A percentile compares a stretch with the other conserved stretches of the same genome.
phyloP scores from a whole-genome alignment of 805 yeast species.

The Tetrapisispora iriomotensis region DNA sequence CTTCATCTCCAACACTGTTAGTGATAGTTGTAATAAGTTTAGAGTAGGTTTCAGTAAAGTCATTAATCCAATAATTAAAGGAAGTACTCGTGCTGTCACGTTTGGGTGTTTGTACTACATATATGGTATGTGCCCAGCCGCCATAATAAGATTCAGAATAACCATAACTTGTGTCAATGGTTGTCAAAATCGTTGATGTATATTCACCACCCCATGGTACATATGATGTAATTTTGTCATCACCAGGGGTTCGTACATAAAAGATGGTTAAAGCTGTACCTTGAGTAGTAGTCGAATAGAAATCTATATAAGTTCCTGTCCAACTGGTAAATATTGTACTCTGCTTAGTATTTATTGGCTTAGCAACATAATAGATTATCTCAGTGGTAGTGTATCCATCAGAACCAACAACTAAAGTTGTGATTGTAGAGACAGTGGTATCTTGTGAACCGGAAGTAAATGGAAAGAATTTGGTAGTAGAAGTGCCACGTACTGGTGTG shows the following conservation, averaged over 20 bases:
- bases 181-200: neutral
- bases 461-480: neutral
- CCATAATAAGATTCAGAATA: neutral
- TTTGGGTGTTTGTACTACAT: neutral
- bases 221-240: neutral
- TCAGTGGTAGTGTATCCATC: neutral
- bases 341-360: neutral
- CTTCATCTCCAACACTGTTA: neutral
- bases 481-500: neutral
- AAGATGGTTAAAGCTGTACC: neutral
- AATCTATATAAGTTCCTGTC: neutral
- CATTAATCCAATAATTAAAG: neutral
- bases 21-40: neutral
- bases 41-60: neutral
- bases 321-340: neutral
- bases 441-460: neutral
- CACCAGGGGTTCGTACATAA: neutral
- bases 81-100: neutral
- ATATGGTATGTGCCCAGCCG: neutral
- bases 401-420: neutral
- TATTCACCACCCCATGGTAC: constrained; percentile 1
- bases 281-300: neutral
- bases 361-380: constrained; percentile 2
- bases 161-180: neutral
- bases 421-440: neutral